Evolutionary conservation across 1,139 yeast genomes (phyloP), one percentile per base, ranked within the genome.

Genomic region (Geotrichum reessii): DNA sequence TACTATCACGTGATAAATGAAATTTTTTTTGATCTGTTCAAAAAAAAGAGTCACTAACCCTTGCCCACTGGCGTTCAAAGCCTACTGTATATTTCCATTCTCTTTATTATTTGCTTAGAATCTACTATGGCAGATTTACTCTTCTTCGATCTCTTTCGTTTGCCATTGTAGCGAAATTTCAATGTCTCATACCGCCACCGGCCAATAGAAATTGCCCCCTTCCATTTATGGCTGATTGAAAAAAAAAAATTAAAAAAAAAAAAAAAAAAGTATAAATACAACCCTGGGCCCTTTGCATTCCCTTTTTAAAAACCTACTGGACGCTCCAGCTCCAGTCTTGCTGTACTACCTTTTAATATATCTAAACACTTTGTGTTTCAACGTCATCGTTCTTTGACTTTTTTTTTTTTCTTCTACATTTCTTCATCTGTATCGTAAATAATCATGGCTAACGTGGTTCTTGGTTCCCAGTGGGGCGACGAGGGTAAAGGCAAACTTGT

Each of bases 381-480:
- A 46, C 25, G 19, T 22, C 25, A 40, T 40, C 7, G 28, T 37
- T 37, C n/a, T n/a, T n/a, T n/a, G n/a, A n/a, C n/a, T n/a, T n/a
- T n/a, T n/a, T n/a, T n/a, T 14, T 5, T 37, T 37, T 12, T 31
- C n/a, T 37, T 37, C 6, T 2, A 37, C n/a, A 2, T 12, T 37
- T 37, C 42, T 37, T 14, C 42, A 37, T 31, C 40, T 6, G n/a
- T n/a, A 37, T 37, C n/a, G 42, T 37, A 37, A 37, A 37, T 37
- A 14, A 52, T 19, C 8, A 86, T 87, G 92, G 87, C 89, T 74
- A 89, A 87, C 79, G 98, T 93, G 66, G 98, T 93, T 60, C 82
- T 93, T 70, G 99, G 99, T 62, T 79, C 97, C 75, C 99, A 93
- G 76, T 93, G 99, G 99, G 99, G 99, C 64, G 99, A 93, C 73